Evolutionary conservation across 257 asterid genomes (phyloP).

Genomic region (Scutellaria barbata): DNA sequence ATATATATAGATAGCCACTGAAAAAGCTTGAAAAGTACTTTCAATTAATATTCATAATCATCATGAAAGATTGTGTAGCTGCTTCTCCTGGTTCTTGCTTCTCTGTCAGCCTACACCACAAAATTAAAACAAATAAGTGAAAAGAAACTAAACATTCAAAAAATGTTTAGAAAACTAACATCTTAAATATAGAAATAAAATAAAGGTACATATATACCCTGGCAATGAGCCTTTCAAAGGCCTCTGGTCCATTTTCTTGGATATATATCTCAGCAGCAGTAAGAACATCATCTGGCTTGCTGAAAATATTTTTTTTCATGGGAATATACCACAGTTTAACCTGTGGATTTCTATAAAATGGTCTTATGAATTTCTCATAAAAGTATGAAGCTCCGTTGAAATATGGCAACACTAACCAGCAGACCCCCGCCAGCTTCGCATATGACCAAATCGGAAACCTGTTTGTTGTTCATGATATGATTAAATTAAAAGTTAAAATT

Average conservation of each 20-base stretch:
- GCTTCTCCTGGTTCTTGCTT: slow-evolving; percentile 72
- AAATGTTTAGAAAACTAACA: not conserved
- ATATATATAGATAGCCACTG: not conserved
- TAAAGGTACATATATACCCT: slow-evolving; percentile 45
- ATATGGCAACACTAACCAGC: slow-evolving; percentile 90
- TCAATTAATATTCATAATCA: slow-evolving; percentile 50
- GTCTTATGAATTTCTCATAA: slow-evolving; percentile 76
- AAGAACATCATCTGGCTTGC: slow-evolving; percentile 73
- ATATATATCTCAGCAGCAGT: slow-evolving; percentile 85
- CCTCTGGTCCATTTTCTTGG: slow-evolving; percentile 81
- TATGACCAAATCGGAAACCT: slow-evolving; percentile 93
- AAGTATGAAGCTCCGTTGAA: slow-evolving; percentile 92
- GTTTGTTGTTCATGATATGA: not conserved
- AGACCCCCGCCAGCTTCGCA: slow-evolving; percentile 64
- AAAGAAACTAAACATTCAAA: not conserved
- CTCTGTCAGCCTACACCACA: slow-evolving; percentile 74
- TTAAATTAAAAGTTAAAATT: no score
- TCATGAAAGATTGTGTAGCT: slow-evolving; percentile 67
- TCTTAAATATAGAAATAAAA: not conserved
- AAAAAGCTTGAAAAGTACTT: not conserved
- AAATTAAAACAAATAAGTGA: not conserved
- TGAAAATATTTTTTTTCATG: slow-evolving; percentile 59
- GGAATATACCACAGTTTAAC: slow-evolving; percentile 80
- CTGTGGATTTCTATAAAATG: slow-evolving; percentile 77
- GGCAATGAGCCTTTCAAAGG: slow-evolving; percentile 79